phyloP scores from a whole-genome alignment of 2,329 filamentous ascomycete genomes.

The Sarocladium strictum region DNA sequence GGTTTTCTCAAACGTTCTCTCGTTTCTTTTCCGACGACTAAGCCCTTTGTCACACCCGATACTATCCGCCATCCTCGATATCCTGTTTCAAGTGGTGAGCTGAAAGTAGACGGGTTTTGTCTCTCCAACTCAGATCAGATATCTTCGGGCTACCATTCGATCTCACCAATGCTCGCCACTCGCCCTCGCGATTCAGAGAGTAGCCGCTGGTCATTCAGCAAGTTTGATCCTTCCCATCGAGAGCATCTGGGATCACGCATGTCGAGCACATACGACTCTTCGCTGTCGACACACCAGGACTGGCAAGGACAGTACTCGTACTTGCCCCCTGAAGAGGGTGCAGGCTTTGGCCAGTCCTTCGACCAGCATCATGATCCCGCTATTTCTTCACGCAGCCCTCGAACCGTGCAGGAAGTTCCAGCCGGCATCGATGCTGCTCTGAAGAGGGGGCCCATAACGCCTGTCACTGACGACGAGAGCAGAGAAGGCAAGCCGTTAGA shows the following conservation, averaged over 20 bases:
- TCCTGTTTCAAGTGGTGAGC: background rate
- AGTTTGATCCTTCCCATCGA: constrained; percentile 41
- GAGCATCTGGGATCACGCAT: constrained; percentile 46
- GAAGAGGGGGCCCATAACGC: background rate
- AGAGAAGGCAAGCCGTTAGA: background rate
- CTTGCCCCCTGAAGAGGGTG: constrained; percentile 37
- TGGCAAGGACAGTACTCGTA: constrained; percentile 52
- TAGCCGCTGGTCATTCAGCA: constrained; percentile 49
- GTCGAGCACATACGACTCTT: constrained; percentile 49
- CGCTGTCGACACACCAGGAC: constrained; percentile 47
- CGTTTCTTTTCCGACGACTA: background rate
- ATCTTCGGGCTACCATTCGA: background rate
- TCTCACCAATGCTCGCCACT: constrained; percentile 45
- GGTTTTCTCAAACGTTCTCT: background rate
- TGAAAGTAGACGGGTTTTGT: background rate
- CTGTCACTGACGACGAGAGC: background rate
- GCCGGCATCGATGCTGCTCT: background rate
- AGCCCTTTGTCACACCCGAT: background rate
- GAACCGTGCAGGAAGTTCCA: constrained; percentile 20
- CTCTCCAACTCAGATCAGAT: background rate
- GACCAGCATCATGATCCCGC: constrained; percentile 30
- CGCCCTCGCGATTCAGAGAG: constrained; percentile 48
- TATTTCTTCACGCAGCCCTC: constrained; percentile 22
- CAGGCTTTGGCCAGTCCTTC: constrained; percentile 38
- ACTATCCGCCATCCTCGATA: background rate